Evolutionary conservation across 139 green algal genomes (phyloP).

Genomic region (Yamagishiella unicocca): DNA sequence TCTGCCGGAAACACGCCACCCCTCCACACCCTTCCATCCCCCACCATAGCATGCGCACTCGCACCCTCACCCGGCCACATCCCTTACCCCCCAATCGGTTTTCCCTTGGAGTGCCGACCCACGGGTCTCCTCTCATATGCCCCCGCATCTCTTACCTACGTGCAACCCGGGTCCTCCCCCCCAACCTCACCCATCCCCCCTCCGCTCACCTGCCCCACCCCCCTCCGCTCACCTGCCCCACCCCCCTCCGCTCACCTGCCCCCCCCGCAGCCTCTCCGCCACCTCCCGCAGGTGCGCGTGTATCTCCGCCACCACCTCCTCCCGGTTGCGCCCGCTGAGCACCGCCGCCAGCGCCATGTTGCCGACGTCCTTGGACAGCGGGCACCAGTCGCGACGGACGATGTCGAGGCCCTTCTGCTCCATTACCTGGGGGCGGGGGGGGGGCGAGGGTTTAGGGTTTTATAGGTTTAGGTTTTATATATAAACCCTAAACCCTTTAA

Average conservation of each 20-base stretch:
- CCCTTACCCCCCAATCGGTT: no score
- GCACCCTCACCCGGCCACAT: no score
- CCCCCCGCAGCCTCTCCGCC: conserved; percentile 28
- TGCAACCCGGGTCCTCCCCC: neutral
- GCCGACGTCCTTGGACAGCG: conserved; percentile 93
- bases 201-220: conserved; percentile 24
- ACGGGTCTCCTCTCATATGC: no score
- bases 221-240: conserved; percentile 2
- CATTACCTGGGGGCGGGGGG: conserved; percentile 62
- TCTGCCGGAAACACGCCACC: no score
- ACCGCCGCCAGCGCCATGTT: conserved; percentile 88
- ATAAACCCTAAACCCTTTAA: no score
- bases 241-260: conserved; percentile 45
- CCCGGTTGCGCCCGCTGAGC: conserved; percentile 75
- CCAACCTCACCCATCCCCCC: neutral
- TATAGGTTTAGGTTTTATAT: no score
- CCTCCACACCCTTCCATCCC: no score
- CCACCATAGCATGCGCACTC: no score
- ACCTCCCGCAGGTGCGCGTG: conserved; percentile 82
- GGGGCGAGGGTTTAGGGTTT: no score
- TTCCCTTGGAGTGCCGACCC: no score
- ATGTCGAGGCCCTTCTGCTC: conserved; percentile 99
- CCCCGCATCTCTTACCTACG: no score
- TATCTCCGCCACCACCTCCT: conserved; percentile 94
- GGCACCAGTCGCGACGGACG: conserved; percentile 97